Evolutionary conservation across 192 early-diverging fungal genomes (phyloP), one percentile per base, ranked within the genome.

Genomic region (Gonapodya prolifera): DNA sequence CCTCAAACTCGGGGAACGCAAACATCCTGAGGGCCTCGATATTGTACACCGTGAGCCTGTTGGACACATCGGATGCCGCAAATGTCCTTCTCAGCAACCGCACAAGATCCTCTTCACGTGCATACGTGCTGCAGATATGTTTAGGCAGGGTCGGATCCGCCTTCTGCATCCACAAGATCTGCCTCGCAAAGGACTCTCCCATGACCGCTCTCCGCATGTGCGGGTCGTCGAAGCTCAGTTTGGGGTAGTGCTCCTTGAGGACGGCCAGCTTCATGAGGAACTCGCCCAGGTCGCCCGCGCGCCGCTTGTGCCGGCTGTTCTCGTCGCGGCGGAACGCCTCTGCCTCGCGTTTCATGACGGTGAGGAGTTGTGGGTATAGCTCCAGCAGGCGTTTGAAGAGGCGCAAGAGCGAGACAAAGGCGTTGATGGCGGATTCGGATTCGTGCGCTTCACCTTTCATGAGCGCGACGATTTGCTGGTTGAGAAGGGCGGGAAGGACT

Each of bases 201-300:
- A n/a, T n/a, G n/a, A n/a, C n/a, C n/a, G n/a, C n/a, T n/a, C n/a
- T n/a, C n/a, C n/a, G n/a, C n/a, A n/a, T n/a, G n/a, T n/a, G n/a
- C n/a, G n/a, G n/a, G n/a, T n/a, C n/a, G n/a, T n/a, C n/a, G n/a
- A n/a, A n/a, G n/a, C n/a, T n/a, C n/a, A n/a, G n/a, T n/a, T n/a
- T n/a, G n/a, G n/a, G n/a, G n/a, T n/a, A n/a, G n/a, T n/a, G n/a
- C 23, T 80, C 79, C 8, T 76, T 75, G 1, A 8, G 30, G 73
- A 28, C 35, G 33, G 13, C 73, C 77, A 77, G 69, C 31, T 77
- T 77, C n/a, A 77, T 77, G 30, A 77, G 31, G 31, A 77, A 77
- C 70, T 77, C 77, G 0, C 77, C 77, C 2, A 77, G 69, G 31
- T 77, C 77, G 30, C 28, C 28, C 1, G 18, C n/a, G 2, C 33